phyloP scores from a whole-genome alignment of 768 basidiomycete genomes.

The Lentinula detonsa region DNA sequence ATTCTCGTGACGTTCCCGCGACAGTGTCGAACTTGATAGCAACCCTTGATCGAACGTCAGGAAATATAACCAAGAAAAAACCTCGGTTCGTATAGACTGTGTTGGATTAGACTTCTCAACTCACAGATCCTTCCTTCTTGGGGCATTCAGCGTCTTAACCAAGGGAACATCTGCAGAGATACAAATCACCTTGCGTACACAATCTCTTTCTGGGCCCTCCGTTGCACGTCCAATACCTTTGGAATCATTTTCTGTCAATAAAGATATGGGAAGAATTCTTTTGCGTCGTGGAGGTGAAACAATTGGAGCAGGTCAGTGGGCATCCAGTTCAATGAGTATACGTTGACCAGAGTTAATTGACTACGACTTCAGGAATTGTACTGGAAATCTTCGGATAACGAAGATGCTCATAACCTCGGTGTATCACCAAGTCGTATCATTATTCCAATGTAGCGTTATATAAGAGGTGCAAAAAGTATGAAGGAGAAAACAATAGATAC shows the following conservation, averaged over 20 bases:
- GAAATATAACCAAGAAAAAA: constrained; percentile 65
- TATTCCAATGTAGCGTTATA: background rate
- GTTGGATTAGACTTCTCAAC: background rate
- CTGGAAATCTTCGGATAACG: constrained; percentile 30
- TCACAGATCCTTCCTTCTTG: too few relatives aligned
- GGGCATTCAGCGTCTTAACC: constrained; percentile 61
- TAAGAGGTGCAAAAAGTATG: background rate
- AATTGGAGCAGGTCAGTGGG: constrained; percentile 72
- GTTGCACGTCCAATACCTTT: constrained; percentile 65
- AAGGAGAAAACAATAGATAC: background rate
- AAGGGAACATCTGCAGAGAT: constrained; percentile 84
- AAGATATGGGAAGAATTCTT: constrained; percentile 93
- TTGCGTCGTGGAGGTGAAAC: constrained; percentile 90
- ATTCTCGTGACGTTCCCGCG: constrained; percentile 89
- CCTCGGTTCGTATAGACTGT: constrained; percentile 56
- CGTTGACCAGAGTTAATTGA: background rate
- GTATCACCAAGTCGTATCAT: background rate
- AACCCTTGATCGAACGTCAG: constrained; percentile 72
- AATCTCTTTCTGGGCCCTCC: constrained; percentile 41
- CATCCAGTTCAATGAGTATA: background rate
- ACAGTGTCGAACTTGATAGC: constrained; percentile 77
- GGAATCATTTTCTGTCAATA: constrained; percentile 82
- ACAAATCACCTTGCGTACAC: constrained; percentile 66
- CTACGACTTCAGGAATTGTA: constrained; percentile 31
- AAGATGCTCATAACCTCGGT: background rate